These are phyloP conservation scores for Stephania japonica DNA, from an alignment of 164 flowering plant species.

Conservation along the genomic window DNA sequence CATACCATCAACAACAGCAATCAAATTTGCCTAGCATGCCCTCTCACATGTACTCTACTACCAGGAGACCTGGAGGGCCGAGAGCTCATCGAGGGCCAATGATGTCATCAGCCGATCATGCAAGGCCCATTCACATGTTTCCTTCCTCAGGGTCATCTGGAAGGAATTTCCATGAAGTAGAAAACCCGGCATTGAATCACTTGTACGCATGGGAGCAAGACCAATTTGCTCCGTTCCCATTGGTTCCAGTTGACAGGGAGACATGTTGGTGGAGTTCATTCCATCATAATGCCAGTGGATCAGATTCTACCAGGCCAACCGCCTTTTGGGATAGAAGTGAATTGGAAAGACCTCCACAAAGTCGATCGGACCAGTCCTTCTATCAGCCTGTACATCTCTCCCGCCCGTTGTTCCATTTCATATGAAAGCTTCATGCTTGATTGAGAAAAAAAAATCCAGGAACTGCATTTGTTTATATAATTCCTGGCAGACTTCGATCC, in stretches of 20 bases:
- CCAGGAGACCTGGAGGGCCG: conserved; percentile 15
- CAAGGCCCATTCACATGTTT: conserved; percentile 41
- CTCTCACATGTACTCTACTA: conserved; percentile 3
- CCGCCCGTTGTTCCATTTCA: conserved; percentile 19
- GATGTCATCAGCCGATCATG: conserved; percentile 50
- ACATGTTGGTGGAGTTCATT: conserved; percentile 46
- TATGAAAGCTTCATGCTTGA: conserved; percentile 22
- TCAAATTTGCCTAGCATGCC: conserved; percentile 9
- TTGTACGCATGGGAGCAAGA: conserved; percentile 78
- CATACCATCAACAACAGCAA: conserved; percentile 19
- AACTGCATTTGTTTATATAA: conserved; percentile 18
- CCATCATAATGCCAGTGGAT: conserved; percentile 43
- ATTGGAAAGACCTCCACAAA: conserved; percentile 66
- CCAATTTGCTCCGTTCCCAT: conserved; percentile 48
- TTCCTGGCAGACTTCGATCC: conserved; percentile 17
- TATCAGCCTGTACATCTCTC: conserved; percentile 15
- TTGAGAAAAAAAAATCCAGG: conserved; percentile 14
- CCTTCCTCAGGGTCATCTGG: conserved; percentile 50
- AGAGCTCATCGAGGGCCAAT: conserved; percentile 18
- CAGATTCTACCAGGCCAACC: conserved; percentile 44
- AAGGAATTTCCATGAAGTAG: conserved; percentile 54
- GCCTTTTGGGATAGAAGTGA: conserved; percentile 65
- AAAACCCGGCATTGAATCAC: conserved; percentile 36
- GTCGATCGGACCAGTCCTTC: conserved; percentile 34
- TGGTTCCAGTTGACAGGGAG: conserved; percentile 58